phyloP scores from a whole-genome alignment of 352 stramenopile species.

The Phytophthora macrochlamydospora region DNA sequence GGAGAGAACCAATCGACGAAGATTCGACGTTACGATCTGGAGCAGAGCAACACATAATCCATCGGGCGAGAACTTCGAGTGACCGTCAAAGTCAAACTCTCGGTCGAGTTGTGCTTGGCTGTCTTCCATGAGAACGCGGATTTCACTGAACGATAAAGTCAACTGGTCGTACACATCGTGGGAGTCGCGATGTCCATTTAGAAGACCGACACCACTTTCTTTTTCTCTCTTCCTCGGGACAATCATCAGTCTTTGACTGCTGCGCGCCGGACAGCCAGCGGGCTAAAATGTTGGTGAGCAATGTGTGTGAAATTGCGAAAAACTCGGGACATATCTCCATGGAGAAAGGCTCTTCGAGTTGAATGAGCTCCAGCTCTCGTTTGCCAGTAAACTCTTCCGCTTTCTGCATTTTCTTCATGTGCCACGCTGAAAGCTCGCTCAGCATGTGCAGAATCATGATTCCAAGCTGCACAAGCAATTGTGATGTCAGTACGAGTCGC shows the following conservation, averaged over 20 bases:
- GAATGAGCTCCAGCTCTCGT: constrained; percentile 69
- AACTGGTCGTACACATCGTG: constrained; percentile 34
- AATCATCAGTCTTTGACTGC: constrained; percentile 6
- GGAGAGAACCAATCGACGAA: constrained; percentile 81
- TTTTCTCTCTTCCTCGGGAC: constrained; percentile 21
- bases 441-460: constrained; percentile 76
- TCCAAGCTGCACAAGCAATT: constrained; percentile 51
- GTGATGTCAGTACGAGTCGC: not conserved
- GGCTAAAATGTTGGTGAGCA: constrained; percentile 62
- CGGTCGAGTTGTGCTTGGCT: constrained; percentile 6
- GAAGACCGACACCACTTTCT: constrained; percentile 15
- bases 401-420: constrained; percentile 92
- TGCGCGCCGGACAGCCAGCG: constrained; percentile 55
- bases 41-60: constrained; percentile 73
- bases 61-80: constrained; percentile 52
- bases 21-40: constrained; percentile 81
- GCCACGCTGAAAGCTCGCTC: constrained; percentile 82
- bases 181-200: constrained; percentile 9
- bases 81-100: not conserved
- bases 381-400: constrained; percentile 78
- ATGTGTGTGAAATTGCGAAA: constrained; percentile 70
- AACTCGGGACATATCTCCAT: constrained; percentile 82
- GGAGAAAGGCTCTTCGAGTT: constrained; percentile 83
- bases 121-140: constrained; percentile 10
- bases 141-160: constrained; percentile 24